Base-by-base conservation (phyloP, 176 grass and related monocot genomes). In the Avena sativa region DNA sequence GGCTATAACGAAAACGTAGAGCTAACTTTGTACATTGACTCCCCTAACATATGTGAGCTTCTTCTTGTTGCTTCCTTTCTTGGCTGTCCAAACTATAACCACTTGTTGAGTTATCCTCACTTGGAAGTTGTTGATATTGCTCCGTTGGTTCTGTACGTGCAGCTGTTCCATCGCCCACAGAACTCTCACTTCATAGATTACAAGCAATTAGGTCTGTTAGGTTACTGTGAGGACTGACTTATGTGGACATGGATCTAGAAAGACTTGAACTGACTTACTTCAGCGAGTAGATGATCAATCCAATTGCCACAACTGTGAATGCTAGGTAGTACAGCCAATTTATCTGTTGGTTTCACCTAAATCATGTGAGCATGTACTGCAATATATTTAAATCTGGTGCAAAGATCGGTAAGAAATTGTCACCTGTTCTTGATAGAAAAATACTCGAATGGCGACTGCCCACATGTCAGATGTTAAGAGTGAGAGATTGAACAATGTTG, bases 401-500 rank as follows among this genome's bases (percentile, higher is more conserved):
- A 36, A 49, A 21, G 43, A 28, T 58, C 9, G 19, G 78, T 34
- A 8, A 43, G 64, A 81, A 90, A 61, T 87, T 79, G 44, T 25
- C 43, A 90, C 88, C 91, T 85, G 44, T 79, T 93, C 81, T 5
- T 82, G 76, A 63, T 93, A 93, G 76, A 93, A 93, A 21, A 93
- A 71, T 80, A 93, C 53, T 87, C 88, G 70, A 83, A 91, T 93
- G 76, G 73, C 57, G 1, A 93, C 87, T 74, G 85, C 85, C 92
- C 89, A 91, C 92, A 91, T 93, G 82, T 93, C 86, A 86, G 89
- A 88, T 85, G 89, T 93, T 51, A 93, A 28, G n/a, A 91, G 79
- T 8, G 89, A 93, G 64, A 93, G 92, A 65, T 88, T 93, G 10
- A 90, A 88, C 79, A 93, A 47, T 26, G 88, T 88, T 63, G 92